Evolutionary conservation across 257 asterid genomes (phyloP), one percentile per base, ranked within the genome.

Genomic region (Avicennia marina): DNA sequence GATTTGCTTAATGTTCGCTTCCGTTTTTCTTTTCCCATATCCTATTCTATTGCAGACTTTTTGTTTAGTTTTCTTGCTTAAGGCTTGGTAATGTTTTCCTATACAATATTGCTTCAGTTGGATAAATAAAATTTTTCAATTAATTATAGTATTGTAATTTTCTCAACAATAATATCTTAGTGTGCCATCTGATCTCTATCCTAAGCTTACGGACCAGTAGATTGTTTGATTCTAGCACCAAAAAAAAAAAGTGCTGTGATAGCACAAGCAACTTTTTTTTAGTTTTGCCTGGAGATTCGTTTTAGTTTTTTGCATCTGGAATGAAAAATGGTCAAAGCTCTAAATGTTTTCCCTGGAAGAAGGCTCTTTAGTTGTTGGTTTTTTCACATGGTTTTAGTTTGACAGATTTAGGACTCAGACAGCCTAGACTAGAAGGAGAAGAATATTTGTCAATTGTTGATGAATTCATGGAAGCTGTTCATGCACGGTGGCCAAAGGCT

Each of bases 401-500:
- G 58, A 47, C 87, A 93, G 99, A 93, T 89, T 83, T 93, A 75
- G 99, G 99, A 73, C 69, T 89, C 50, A 84, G 99, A 64, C 83
- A 89, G 65, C 94, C 85, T 58, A 84, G 99, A 76, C 70, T 93
- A 69, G 99, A 93, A 78, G 99, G 99, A 63, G 97, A 89, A 69
- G 99, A 93, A 62, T 93, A 89, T 71, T 64, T 93, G 56, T 67
- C 89, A 5, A 76, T 89, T 73, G 87, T 93, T 65, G 99, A 93
- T 74, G 99, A 93, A 81, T 82, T 93, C 76, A 85, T 93, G 95
- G 97, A 93, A 74, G 99, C 99, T 66, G 87, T 93, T 72, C 99
- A 89, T 89, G 83, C 97, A 40, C 99, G 99, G 65, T 93, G 99
- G 99, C 99, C 99, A 24, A 93, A 93, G 81, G 99, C 99, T 77